A percentile compares a stretch with the other conserved stretches of the same genome.
phyloP scores from a whole-genome alignment of 345 rosid species.

The Erucastrum elatum region DNA sequence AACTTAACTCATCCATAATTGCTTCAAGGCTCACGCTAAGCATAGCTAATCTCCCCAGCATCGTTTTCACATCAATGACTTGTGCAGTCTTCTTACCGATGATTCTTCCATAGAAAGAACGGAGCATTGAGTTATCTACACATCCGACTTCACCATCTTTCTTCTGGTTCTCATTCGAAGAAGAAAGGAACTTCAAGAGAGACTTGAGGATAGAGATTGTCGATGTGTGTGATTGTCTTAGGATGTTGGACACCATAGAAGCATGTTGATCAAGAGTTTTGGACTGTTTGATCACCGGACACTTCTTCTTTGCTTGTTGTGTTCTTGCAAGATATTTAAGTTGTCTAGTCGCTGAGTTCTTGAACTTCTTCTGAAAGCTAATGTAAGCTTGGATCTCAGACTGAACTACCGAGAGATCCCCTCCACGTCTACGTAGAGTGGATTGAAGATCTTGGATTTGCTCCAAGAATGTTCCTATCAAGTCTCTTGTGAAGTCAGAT shows the following conservation, averaged over 20 bases:
- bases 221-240: constrained; percentile 31
- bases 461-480: constrained; percentile 43
- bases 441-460: constrained; percentile 52
- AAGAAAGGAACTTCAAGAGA: constrained; percentile 47
- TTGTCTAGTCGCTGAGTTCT: constrained; percentile 38
- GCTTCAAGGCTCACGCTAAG: constrained; percentile 41
- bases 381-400: constrained; percentile 41
- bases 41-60: constrained; percentile 34
- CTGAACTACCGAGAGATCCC: constrained; percentile 36
- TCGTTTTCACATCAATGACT: constrained; percentile 17
- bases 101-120: constrained; percentile 37
- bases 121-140: constrained; percentile 39
- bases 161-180: constrained; percentile 11
- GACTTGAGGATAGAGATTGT: constrained; percentile 44
- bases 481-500: constrained; percentile 43
- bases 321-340: constrained; percentile 41
- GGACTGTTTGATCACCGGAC: neutral
- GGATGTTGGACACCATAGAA: constrained; percentile 32
- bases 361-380: constrained; percentile 51
- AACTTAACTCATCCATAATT: constrained; percentile 46
- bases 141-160: constrained; percentile 20
- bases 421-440: constrained; percentile 50
- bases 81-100: constrained; percentile 19
- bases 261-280: constrained; percentile 24
- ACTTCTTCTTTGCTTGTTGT: constrained; percentile 44